These are phyloP conservation scores for Coemansia sp. DNA, from an alignment of 192 early-diverging fungal genomes.

Conservation along the genomic window DNA sequence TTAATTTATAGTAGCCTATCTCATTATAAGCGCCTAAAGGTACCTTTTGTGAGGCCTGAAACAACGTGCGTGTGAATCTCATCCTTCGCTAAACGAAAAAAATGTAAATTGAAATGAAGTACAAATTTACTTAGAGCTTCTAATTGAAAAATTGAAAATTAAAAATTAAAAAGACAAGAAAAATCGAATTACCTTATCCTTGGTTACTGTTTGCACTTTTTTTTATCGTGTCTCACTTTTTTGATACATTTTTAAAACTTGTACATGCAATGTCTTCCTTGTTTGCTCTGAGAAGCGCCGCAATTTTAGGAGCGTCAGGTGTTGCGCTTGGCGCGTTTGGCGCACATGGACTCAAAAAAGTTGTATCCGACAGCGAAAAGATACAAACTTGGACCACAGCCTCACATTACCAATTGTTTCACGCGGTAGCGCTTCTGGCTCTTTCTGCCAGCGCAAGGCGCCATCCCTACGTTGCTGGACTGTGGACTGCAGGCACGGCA, in stretches of 20 bases:
- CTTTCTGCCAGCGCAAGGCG: constrained; percentile 25
- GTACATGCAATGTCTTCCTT: constrained; percentile 25
- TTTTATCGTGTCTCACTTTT: not conserved
- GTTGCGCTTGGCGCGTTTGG: constrained; percentile 61
- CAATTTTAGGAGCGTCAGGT: constrained; percentile 50
- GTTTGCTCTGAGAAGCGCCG: constrained; percentile 35
- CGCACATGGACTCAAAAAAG: constrained; percentile 53
- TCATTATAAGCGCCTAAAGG: not conserved
- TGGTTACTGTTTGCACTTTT: not conserved
- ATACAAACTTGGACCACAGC: constrained; percentile 48
- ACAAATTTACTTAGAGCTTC: too few species aligned
- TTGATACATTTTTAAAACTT: not conserved
- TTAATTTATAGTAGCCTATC: too few species aligned
- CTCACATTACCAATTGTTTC: constrained; percentile 57
- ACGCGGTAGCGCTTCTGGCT: constrained; percentile 54
- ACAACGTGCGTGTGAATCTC: constrained; percentile 38
- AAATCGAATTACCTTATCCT: not conserved
- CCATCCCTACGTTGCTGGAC: constrained; percentile 26
- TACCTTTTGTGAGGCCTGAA: constrained; percentile 50
- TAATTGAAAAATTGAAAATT: not conserved
- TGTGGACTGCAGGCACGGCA: constrained; percentile 51
- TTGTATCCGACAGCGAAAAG: constrained; percentile 33
- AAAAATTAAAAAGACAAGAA: not conserved
- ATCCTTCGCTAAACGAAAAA: constrained; percentile 8
- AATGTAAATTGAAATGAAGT: constrained; percentile 1